A percentile compares a stretch with the other conserved stretches of the same genome.
phyloP scores from a whole-genome alignment of 1,284 basidiomycete genomes.

The Quambalaria eucalypti region DNA sequence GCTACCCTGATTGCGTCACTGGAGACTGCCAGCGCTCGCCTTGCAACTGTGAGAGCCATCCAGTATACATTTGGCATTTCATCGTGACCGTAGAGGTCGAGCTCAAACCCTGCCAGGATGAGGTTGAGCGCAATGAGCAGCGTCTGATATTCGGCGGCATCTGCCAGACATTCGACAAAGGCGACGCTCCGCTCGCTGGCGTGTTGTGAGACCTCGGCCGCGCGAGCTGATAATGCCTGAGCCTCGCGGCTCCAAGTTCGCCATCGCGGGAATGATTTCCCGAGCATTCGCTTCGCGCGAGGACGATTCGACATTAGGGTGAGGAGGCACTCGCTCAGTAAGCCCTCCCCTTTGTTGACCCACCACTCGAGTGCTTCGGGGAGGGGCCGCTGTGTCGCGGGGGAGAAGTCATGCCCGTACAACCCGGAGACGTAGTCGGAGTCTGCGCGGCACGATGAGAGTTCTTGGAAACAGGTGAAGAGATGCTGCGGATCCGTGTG shows the following conservation, averaged over 20 bases:
- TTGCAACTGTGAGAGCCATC: conserved; percentile 54
- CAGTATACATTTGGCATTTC: conserved; percentile 67
- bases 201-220: background rate
- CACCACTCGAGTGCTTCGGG: background rate
- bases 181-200: background rate
- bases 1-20: background rate
- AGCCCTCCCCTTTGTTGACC: background rate
- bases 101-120: conserved; percentile 64
- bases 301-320: conserved; percentile 13
- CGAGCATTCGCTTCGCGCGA: conserved; percentile 20
- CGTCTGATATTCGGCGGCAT: conserved; percentile 55
- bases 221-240: background rate
- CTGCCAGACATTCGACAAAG: background rate
- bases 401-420: background rate
- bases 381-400: background rate
- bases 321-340: background rate
- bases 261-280: conserved; percentile 20
- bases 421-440: background rate
- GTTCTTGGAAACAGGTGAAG: background rate
- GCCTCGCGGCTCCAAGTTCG: background rate
- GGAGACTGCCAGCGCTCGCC: background rate
- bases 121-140: conserved; percentile 60
- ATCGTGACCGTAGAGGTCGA: conserved; percentile 61
- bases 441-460: no score
- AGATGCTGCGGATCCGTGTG: background rate